A percentile compares a stretch with the other conserved stretches of the same genome.
phyloP scores from a whole-genome alignment of 192 early-diverging fungal species.

The Entomortierella chlamydospora region DNA sequence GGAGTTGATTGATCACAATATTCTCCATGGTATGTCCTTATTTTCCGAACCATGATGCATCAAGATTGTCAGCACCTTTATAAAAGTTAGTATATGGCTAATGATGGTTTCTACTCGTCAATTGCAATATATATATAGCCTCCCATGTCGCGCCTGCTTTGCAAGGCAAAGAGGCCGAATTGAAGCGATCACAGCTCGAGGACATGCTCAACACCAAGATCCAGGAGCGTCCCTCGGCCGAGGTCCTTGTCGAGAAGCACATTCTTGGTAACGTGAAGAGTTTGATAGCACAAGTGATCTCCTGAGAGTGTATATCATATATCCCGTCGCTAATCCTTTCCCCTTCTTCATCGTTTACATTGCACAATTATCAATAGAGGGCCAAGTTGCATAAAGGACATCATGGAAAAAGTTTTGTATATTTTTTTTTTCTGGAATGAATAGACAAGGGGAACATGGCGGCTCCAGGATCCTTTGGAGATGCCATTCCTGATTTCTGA shows the following conservation, averaged over 20 bases:
- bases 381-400: conserved; percentile 20
- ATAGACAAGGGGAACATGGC: background rate
- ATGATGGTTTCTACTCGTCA: background rate
- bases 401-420: too few species aligned
- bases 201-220: conserved; percentile 62
- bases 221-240: conserved; percentile 55
- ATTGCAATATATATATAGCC: conserved; percentile 8
- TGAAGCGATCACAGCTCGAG: conserved; percentile 59
- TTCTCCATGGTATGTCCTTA: background rate
- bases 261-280: conserved; percentile 57
- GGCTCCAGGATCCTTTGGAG: background rate
- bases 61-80: background rate
- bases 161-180: conserved; percentile 56
- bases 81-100: background rate
- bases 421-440: background rate
- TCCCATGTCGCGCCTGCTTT: conserved; percentile 61
- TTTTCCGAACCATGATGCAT: background rate
- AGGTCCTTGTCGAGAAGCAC: conserved; percentile 65
- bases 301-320: too few species aligned
- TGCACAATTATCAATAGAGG: conserved; percentile 10
- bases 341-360: too few species aligned
- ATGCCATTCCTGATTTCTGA: too few species aligned
- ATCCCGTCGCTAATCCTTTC: too few species aligned
- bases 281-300: background rate
- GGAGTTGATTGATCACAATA: background rate